phyloP scores from a whole-genome alignment of 1,139 yeast genomes.

The Taphrina communis region DNA sequence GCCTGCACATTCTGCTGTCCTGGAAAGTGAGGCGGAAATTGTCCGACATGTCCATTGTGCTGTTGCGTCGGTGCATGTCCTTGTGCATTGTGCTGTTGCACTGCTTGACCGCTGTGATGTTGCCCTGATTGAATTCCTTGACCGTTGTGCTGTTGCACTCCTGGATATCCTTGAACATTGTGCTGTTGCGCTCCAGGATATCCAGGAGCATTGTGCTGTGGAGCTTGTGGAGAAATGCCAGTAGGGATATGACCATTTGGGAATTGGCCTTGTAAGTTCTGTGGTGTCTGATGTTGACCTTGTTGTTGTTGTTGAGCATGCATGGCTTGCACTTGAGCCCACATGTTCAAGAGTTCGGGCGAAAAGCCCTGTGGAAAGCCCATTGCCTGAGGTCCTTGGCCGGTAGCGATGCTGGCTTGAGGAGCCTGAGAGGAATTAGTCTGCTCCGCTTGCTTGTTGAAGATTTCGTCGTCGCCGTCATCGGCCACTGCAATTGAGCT shows the following conservation, averaged over 20 bases:
- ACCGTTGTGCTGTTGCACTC: too few relatives aligned
- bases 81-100: background rate
- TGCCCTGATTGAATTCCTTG: background rate
- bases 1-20: background rate
- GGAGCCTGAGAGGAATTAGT: background rate
- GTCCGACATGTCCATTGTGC: background rate
- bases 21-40: background rate
- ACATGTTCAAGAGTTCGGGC: constrained; percentile 9
- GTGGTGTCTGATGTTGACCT: background rate
- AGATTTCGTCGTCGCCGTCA: constrained; percentile 5
- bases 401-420: background rate
- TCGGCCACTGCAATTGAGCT: background rate
- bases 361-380: constrained; percentile 12
- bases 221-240: background rate
- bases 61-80: background rate
- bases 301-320: constrained; percentile 9
- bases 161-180: background rate
- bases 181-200: background rate
- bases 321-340: constrained; percentile 19
- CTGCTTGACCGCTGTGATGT: too few relatives aligned
- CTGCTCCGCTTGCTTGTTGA: background rate
- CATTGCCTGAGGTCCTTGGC: background rate
- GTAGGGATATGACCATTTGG: background rate
- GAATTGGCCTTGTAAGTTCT: background rate
- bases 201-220: background rate